phyloP scores from a whole-genome alignment of 1,139 yeast genomes.

The Torulaspora pretoriensis region DNA sequence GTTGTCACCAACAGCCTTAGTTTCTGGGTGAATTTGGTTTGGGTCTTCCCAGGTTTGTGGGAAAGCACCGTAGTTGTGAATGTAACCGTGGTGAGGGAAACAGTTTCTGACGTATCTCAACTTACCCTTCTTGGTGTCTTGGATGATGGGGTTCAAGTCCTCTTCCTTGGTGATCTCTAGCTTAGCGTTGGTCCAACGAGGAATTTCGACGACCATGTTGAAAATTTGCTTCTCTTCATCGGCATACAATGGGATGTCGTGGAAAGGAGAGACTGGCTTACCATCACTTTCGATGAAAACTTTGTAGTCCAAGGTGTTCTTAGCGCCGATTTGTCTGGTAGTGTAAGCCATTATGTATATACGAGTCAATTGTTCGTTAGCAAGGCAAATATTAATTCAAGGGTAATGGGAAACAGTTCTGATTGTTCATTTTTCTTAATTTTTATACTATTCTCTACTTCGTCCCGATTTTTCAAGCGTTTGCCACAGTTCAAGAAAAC shows the following conservation, averaged over 20 bases:
- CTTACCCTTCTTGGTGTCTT: conserved; percentile 80
- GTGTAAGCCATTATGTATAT: conserved; percentile 55
- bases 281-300: conserved; percentile 70
- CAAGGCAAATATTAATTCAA: too few relatives aligned
- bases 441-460: too few relatives aligned
- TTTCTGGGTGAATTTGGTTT: conserved; percentile 55
- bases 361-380: conserved; percentile 1
- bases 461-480: too few relatives aligned
- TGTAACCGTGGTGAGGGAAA: conserved; percentile 87
- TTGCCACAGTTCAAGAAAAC: too few relatives aligned
- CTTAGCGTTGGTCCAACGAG: conserved; percentile 89
- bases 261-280: conserved; percentile 69
- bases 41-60: conserved; percentile 98
- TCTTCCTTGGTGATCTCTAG: conserved; percentile 70
- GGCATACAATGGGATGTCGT: conserved; percentile 68
- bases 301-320: conserved; percentile 86
- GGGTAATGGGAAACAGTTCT: too few relatives aligned
- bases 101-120: conserved; percentile 81
- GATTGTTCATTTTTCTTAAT: too few relatives aligned
- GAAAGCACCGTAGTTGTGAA: conserved; percentile 90
- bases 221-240: conserved; percentile 62
- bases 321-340: conserved; percentile 85
- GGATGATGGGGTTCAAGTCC: conserved; percentile 75
- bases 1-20: conserved; percentile 80
- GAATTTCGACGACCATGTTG: conserved; percentile 86